Evolutionary conservation across 768 basidiomycete genomes (phyloP).

Genomic region (Serendipita sp.): DNA sequence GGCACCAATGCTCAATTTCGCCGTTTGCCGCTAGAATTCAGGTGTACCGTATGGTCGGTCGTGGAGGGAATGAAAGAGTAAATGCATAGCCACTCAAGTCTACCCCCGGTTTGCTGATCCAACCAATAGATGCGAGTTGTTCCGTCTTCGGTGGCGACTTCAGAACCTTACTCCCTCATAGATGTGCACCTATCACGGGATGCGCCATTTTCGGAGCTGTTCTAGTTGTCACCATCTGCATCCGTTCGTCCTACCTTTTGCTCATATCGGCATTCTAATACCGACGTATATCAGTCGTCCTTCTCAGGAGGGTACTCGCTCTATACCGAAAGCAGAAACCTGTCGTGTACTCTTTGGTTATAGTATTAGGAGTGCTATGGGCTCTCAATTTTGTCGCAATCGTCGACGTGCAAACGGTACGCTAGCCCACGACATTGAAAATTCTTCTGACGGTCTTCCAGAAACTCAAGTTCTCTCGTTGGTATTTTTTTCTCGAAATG

Average conservation of each 20-base stretch:
- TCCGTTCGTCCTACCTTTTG: not conserved
- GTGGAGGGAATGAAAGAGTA: no score
- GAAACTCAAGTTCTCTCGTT: not conserved
- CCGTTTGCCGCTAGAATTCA: no score
- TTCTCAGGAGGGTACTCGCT: not conserved
- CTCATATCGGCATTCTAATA: not conserved
- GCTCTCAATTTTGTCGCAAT: no score
- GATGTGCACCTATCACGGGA: not conserved
- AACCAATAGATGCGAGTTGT: no score
- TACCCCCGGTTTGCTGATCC: no score
- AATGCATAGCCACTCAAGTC: no score
- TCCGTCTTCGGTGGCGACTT: no score
- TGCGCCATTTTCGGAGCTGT: not conserved
- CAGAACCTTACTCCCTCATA: not conserved
- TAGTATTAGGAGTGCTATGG: no score
- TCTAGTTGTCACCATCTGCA: not conserved
- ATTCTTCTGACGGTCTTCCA: no score
- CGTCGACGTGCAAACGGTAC: no score
- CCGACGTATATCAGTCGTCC: not conserved
- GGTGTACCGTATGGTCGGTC: no score
- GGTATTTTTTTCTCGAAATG: not conserved
- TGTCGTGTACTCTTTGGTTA: not conserved
- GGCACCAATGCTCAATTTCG: not conserved
- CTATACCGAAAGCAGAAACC: not conserved
- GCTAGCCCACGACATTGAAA: no score